Evolutionary conservation across 2,329 filamentous ascomycete species (phyloP), one percentile per base, ranked within the genome.

Genomic region (Hysterium pulicare): DNA sequence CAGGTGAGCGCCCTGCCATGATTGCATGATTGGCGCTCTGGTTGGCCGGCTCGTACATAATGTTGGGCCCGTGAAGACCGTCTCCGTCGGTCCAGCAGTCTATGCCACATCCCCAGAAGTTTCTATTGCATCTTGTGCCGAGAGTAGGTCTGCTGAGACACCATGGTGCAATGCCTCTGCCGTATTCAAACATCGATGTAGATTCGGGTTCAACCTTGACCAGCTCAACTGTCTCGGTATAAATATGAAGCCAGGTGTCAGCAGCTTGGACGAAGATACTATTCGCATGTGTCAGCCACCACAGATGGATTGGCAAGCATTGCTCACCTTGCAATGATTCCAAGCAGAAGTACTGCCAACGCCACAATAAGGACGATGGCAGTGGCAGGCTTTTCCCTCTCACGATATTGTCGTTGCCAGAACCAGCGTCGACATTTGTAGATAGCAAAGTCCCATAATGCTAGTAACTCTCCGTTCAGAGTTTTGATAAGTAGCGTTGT

Each of bases 221-320:
- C 4, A 49, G 19, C 17, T 40, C 22, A 5, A 46, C 33, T 10
- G 46, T 24, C 32, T 47, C 44, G 9, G 44, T 38, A 15, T 36
- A 38, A 19, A 53, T 39, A 31, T 53, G 50, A 19, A 53, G 43
- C 32, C 49, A 51, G 1, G 40, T 37, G 20, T 53, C 48, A 13
- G 46, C 50, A 16, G 32, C 40, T 39, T 53, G 50, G n/a, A 53
- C 38, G 10, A 49, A 40, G 9, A 51, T 15, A 44, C 46, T 53
- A 28, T 10, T 9, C 24, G 5, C 3, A 28, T 21, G 23, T 47
- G 28, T 43, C 23, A 7, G 8, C 8, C 32, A 19, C 7, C 17
- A n/a, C 15, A 19, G 16, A 16, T 19, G n/a, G 36, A 15, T 8
- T 13, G 8, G 8, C 8, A n/a, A 7, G 32, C 7, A 7, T 2